Evolutionary conservation across 768 basidiomycete species (phyloP).

Genomic region (Lepiota subincarnata): DNA sequence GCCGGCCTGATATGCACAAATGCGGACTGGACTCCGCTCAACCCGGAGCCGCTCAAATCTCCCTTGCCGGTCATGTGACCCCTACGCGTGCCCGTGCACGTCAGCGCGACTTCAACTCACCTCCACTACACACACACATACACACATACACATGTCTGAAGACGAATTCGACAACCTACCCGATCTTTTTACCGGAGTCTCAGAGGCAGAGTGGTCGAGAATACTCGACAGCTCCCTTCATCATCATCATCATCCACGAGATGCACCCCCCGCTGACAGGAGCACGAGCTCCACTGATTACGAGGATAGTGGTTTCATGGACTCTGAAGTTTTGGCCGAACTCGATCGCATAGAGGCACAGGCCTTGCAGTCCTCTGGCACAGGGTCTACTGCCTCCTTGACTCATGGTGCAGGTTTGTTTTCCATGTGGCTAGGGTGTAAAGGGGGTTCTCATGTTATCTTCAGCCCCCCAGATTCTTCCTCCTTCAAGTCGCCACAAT

Average conservation of each 20-base stretch:
- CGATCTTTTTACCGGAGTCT: conserved; percentile 49
- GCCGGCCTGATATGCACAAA: neutral
- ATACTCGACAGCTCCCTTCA: conserved; percentile 23
- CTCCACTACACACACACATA: too few species aligned
- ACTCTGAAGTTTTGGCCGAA: conserved; percentile 34
- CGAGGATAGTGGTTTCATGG: conserved; percentile 27
- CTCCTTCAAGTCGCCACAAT: neutral
- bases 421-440: neutral
- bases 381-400: neutral
- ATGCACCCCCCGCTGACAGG: conserved; percentile 9
- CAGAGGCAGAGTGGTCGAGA: conserved; percentile 44
- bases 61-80: neutral
- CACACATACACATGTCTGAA: conserved; percentile 26
- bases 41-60: neutral
- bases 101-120: neutral
- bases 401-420: conserved; percentile 9
- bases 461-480: neutral
- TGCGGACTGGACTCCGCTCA: neutral
- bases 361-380: conserved; percentile 13
- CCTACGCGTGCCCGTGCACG: neutral
- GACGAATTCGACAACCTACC: conserved; percentile 53
- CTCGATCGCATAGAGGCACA: conserved; percentile 45
- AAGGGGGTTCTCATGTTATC: neutral
- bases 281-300: conserved; percentile 16
- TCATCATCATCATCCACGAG: conserved; percentile 4